Conservation (phyloP, 1,284 basidiomycete genomes). For the Leccinum insigne region DNA sequence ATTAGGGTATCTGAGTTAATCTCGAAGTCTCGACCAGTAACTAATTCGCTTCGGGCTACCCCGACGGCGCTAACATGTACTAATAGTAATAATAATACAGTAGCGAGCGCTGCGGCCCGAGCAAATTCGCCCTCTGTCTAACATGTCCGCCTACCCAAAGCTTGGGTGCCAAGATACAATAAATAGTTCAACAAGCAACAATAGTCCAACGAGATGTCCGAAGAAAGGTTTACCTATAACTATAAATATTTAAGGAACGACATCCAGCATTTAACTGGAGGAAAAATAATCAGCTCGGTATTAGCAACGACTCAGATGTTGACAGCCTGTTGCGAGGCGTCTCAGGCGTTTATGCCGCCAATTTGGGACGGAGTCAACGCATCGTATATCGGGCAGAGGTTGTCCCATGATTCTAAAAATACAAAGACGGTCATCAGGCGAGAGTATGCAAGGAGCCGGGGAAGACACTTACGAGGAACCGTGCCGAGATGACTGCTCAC, state of each 20-base stretch:
- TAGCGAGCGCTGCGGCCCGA: neutral
- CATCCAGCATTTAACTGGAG: neutral
- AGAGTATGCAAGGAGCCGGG: neutral
- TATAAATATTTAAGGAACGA: neutral
- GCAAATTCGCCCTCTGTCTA: neutral
- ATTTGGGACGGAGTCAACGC: neutral
- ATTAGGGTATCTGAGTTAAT: neutral
- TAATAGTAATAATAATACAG: neutral
- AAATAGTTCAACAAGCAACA: neutral
- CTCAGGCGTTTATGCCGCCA: neutral
- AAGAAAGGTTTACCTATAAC: neutral
- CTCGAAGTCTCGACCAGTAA: neutral
- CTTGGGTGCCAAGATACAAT: neutral
- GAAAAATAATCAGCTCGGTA: neutral
- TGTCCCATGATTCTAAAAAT: neutral
- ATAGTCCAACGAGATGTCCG: neutral
- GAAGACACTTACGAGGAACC: neutral
- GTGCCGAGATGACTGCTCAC: neutral
- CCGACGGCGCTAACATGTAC: neutral
- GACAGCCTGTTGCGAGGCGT: neutral
- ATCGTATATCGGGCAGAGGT: neutral
- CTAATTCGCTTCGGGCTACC: neutral
- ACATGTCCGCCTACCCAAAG: neutral
- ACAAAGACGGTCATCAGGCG: neutral
- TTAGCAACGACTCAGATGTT: neutral